Base-by-base conservation (phyloP, 257 asterid genomes). In the Salvia hispanica region DNA sequence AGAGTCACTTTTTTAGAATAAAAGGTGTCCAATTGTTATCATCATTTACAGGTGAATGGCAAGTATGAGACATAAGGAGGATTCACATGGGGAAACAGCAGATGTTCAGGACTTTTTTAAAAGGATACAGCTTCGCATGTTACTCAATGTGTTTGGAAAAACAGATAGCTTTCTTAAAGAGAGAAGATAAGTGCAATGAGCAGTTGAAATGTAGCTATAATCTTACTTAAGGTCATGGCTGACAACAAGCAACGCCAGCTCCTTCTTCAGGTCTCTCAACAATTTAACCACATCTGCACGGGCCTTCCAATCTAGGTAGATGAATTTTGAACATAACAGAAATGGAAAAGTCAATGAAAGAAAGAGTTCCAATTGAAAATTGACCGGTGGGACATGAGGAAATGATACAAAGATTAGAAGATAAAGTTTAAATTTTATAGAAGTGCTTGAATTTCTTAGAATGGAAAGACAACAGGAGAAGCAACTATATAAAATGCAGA, bases 161-260 rank as follows among this genome's bases (percentile, higher is more conserved):
- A 31, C 1, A 15, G 6, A 21, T 25, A 66, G 15, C 43, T 36
- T 66, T 50, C 54, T 48, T 16, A 33, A 36, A 64, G 59, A 55
- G 67, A 36, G 72, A 47, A 62, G 57, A 67, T 8, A 60, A 33
- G 42, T 11, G 53, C 44, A 46, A 69, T 36, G 64, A 43, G 34
- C 40, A 36, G 65, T 47, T 37, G 18, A 60, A 25, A 58, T 53
- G 76, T 54, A 67, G 73, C 58, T 18, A 64, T 46, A 68, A 70
- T 82, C 96, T 88, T 80, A 88, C 96, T 83, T 80, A 69, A 93
- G 90, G 78, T 88, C 97, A 81, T 93, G 99, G 77, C 97, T 90
- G 78, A 93, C 97, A 75, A 90, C 82, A 64, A 93, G 99, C 78
- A 90, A 66, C 4, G 96, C 84, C 66, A 88, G 77, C 78, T 90